Evolutionary conservation across 2,329 filamentous ascomycete genomes (phyloP), one percentile per base, ranked within the genome.

Genomic region (Nemania sp.): DNA sequence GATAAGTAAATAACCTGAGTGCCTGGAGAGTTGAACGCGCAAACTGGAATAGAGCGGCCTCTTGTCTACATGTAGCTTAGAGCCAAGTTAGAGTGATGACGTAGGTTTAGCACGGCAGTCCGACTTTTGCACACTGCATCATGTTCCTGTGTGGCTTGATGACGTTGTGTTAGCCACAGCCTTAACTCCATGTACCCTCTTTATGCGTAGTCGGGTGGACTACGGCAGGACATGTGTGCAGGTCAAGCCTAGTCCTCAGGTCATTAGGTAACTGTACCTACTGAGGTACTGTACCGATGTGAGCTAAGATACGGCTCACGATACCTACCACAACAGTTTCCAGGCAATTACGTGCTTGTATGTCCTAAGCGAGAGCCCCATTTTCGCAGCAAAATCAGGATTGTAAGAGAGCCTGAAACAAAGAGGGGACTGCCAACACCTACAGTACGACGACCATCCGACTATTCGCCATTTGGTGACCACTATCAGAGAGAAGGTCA

Each of bases 121-220:
- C 41, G 26, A 49, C 19, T 49, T 20, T 37, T 49, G 51, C 24
- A 15, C 40, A 41, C 33, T 20, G 33, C 26, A 30, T 31, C 12
- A 23, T 36, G 26, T 31, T 9, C n/a, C 8, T 19, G 19, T 43
- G 53, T 52, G 53, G 53, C 53, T 56, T 52, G 39, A 56, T 53
- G 49, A 56, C 49, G 54, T 52, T 41, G 37, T 20, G 19, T 40
- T 31, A 47, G 52, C 53, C 49, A 56, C 43, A 56, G 40, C 17
- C 49, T 33, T 44, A 7, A 39, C 14, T n/a, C 17, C 9, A 34
- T 34, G 3, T n/a, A n/a, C n/a, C n/a, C n/a, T n/a, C n/a, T n/a
- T n/a, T n/a, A n/a, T n/a, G n/a, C n/a, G n/a, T n/a, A n/a, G n/a
- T n/a, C n/a, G n/a, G n/a, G n/a, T n/a, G n/a, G n/a, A n/a, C n/a